Evolutionary conservation across 306 rosid species (phyloP).

Genomic region (Sophora flavescens): DNA sequence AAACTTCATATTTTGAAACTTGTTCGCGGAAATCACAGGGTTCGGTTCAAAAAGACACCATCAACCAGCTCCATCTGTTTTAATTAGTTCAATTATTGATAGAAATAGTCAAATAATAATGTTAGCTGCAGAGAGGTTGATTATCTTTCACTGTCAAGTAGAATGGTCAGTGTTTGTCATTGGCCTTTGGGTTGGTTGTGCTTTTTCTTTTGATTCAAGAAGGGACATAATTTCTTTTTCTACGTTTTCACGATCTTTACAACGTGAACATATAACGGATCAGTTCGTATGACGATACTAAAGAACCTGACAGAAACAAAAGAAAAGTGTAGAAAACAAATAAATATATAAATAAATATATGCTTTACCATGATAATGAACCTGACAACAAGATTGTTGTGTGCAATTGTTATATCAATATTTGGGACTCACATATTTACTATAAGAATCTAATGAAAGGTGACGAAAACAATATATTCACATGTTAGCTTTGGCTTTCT

Average conservation of each 20-base stretch:
- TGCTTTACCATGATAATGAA: neutral
- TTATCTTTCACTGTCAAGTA: too few species aligned
- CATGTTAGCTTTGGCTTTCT: too few species aligned
- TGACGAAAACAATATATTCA: too few species aligned
- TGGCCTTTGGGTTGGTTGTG: neutral
- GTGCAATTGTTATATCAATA: too few species aligned
- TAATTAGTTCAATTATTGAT: neutral
- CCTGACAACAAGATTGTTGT: too few species aligned
- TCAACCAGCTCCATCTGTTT: neutral
- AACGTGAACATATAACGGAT: neutral
- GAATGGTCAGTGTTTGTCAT: neutral
- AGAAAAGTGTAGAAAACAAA: neutral
- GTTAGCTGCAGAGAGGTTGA: too few species aligned
- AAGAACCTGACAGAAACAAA: slow-evolving; percentile 23
- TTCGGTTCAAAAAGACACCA: neutral
- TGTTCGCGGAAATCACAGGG: neutral
- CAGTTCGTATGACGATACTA: neutral
- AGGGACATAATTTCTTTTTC: neutral
- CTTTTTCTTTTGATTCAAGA: neutral
- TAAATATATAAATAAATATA: too few species aligned
- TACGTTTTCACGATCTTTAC: neutral
- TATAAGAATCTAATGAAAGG: too few species aligned
- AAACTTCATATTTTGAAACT: neutral
- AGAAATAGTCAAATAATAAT: too few species aligned
- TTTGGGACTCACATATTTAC: too few species aligned